phyloP scores from a whole-genome alignment of 1,284 basidiomycete species.

The Ceratobasidium papillatum region DNA sequence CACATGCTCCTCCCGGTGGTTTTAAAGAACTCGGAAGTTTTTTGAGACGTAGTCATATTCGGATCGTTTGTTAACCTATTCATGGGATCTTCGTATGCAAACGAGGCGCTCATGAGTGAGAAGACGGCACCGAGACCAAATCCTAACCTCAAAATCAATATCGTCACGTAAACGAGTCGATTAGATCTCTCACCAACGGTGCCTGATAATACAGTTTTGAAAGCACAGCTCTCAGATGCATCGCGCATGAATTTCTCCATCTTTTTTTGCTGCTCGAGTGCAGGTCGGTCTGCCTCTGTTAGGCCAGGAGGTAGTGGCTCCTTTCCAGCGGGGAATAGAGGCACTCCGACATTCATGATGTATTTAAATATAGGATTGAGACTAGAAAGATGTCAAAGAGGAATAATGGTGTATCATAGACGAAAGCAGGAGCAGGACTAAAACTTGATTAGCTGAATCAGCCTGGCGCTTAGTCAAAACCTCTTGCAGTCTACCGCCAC shows the following conservation, averaged over 20 bases:
- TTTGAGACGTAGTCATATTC: slow-evolving; percentile 66
- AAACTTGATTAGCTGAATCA: slow-evolving; percentile 31
- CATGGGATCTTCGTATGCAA: slow-evolving; percentile 94
- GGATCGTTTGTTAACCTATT: slow-evolving; percentile 67
- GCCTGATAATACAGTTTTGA: slow-evolving; percentile 83
- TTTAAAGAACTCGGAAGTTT: slow-evolving; percentile 87
- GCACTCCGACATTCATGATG: slow-evolving; percentile 46
- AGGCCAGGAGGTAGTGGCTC: slow-evolving; percentile 84
- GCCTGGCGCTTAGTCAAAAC: not conserved
- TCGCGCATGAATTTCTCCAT: slow-evolving; percentile 74
- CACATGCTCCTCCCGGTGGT: slow-evolving; percentile 97
- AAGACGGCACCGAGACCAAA: slow-evolving; percentile 95
- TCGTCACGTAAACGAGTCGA: not conserved
- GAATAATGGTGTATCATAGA: not conserved
- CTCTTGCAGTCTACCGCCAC: not conserved
- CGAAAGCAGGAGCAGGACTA: not conserved
- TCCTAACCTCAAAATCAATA: slow-evolving; percentile 59
- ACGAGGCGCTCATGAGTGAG: slow-evolving; percentile 93
- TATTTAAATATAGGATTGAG: not conserved
- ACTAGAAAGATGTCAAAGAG: not conserved
- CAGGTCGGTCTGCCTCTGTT: slow-evolving; percentile 79
- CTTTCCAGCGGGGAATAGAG: slow-evolving; percentile 66
- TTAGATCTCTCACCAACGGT: slow-evolving; percentile 69
- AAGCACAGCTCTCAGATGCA: slow-evolving; percentile 85
- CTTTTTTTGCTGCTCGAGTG: slow-evolving; percentile 73